Evolutionary conservation across 768 basidiomycete species (phyloP), one percentile per base, ranked within the genome.

Genomic region (Russula earlei): DNA sequence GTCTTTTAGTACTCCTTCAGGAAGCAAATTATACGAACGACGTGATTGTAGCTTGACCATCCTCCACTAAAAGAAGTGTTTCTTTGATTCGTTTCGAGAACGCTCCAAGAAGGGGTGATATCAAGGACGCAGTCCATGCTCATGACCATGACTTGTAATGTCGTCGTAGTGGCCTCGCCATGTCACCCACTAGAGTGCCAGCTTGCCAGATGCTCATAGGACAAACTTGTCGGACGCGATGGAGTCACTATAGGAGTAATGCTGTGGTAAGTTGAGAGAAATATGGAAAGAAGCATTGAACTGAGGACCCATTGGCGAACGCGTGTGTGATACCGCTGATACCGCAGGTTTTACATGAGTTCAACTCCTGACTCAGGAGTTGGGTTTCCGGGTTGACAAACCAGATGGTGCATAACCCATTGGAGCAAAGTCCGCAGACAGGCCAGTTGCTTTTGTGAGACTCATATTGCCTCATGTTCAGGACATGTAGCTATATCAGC

Each of bases 81-180:
- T 59, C 31, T 12, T 20, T n/a, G 49, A 49, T 3, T 5, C 15
- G n/a, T 29, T 20, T 55, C 58, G 51, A 45, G 58, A 59, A 1
- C 54, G 58, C 12, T 46, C 33, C 58, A 54, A 59, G 46, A 4
- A 7, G 10, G 55, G 55, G 15, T 49, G 12, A 36, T 60, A 60
- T 19, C 59, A 56, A 52, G 55, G 27, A n/a, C 59, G 59, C 22
- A 60, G 59, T 27, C 9, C 36, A 44, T 57, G 58, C n/a, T 54
- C 58, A 37, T 37, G 51, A n/a, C 19, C 58, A 37, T 37, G 51
- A n/a, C 19, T 27, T 22, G 3, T 33, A 19, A 58, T 36, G 25
- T 52, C 45, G 1, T 43, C 0, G 40, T 48, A 58, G 47, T 31
- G 40, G 46, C 48, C 52, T 25, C 56, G 38, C 56, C 56, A 58